Conservation (phyloP, 306 rosid genomes). For the Rubus parviflorus region DNA sequence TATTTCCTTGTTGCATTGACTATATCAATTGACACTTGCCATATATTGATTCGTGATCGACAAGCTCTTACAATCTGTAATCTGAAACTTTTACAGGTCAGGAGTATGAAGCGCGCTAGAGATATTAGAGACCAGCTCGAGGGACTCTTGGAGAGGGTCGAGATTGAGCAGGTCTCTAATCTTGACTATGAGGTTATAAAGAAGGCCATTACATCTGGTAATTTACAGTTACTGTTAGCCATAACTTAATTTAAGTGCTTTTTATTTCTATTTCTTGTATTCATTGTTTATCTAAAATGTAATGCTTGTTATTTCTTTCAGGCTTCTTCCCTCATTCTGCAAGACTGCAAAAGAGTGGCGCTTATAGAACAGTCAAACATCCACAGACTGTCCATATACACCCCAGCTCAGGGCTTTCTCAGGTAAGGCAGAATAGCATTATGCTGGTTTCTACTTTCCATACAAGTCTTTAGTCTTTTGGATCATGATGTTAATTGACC, state of each 20-base stretch:
- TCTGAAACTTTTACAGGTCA: slow-evolving; percentile 49
- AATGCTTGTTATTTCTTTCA: slow-evolving; percentile 24
- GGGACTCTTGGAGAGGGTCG: slow-evolving; percentile 91
- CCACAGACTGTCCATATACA: slow-evolving; percentile 92
- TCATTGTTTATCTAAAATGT: slow-evolving; percentile 22
- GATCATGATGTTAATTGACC: not conserved
- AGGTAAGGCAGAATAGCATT: slow-evolving; percentile 39
- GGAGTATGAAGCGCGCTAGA: slow-evolving; percentile 97
- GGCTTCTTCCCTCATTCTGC: slow-evolving; percentile 91
- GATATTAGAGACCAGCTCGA: slow-evolving; percentile 95
- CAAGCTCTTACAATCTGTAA: slow-evolving; percentile 13
- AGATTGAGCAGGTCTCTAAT: slow-evolving; percentile 73
- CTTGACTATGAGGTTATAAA: slow-evolving; percentile 70
- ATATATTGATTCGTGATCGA: slow-evolving; percentile 14
- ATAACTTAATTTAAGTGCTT: not conserved
- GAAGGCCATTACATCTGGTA: slow-evolving; percentile 91
- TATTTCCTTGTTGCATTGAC: not conserved
- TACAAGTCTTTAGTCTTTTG: not conserved
- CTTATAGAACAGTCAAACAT: slow-evolving; percentile 75
- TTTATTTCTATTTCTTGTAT: not conserved
- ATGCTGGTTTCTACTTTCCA: not conserved
- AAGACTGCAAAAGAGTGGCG: slow-evolving; percentile 76
- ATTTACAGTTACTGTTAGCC: not conserved
- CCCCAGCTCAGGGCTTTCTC: slow-evolving; percentile 89
- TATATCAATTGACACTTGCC: not conserved